A percentile compares a stretch with the other conserved stretches of the same genome.
phyloP scores from a whole-genome alignment of 345 rosid species.

The Eucalyptus lansdowneana region DNA sequence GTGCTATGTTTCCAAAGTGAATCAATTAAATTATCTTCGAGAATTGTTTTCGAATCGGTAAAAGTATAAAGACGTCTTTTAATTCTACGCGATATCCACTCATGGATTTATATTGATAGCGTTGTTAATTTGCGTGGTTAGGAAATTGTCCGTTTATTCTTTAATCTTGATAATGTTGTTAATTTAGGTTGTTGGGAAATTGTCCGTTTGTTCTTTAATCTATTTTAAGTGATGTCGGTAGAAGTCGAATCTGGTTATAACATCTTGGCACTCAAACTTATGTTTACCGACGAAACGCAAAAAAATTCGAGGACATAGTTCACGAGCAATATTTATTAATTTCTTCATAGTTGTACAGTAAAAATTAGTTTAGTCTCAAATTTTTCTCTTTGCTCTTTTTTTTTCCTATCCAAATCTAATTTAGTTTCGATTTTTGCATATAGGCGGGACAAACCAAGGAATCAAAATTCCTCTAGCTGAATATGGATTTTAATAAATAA shows the following conservation, averaged over 20 bases:
- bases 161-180: neutral
- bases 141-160: neutral
- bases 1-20: neutral
- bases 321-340: neutral
- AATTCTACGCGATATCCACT: neutral
- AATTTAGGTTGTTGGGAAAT: neutral
- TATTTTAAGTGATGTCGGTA: neutral
- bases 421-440: too few species aligned
- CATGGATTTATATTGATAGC: neutral
- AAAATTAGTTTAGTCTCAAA: neutral
- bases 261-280: neutral
- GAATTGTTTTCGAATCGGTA: neutral
- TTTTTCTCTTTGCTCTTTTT: neutral
- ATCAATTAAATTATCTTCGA: neutral
- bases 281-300: neutral
- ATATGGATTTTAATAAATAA: neutral
- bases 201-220: neutral
- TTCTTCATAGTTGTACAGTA: too few species aligned
- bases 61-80: neutral
- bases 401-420: neutral
- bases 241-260: neutral
- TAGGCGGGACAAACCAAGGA: fast-evolving
- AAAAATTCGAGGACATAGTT: too few species aligned
- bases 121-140: neutral
- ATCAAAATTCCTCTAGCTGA: neutral